Percentiles rank a stretch among this genome's conserved stretches.
Conservation (phyloP, 164 flowering plant species). For the Tetrastigma voinierianum region DNA sequence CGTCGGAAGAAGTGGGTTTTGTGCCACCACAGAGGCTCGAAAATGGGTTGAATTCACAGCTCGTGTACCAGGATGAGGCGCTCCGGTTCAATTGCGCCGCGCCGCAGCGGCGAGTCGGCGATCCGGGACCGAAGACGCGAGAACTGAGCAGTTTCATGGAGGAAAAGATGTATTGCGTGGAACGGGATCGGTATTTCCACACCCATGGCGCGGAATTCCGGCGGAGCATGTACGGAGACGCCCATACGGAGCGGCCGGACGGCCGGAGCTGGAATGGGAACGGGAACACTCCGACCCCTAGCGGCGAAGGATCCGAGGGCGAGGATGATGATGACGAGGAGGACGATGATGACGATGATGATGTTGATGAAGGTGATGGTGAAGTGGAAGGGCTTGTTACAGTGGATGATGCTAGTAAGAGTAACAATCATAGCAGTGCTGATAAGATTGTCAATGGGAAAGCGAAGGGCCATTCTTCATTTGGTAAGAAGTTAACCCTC, state of each 20-base stretch:
- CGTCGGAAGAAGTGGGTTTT: slow-evolving; percentile 40
- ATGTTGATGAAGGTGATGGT: slow-evolving; percentile 41
- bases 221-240: slow-evolving; percentile 13
- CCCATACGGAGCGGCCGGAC: slow-evolving; percentile 8
- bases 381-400: slow-evolving; percentile 35
- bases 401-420: slow-evolving; percentile 20
- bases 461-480: slow-evolving; percentile 33
- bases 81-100: slow-evolving; percentile 28
- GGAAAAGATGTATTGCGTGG: slow-evolving; percentile 38
- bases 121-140: slow-evolving; percentile 50
- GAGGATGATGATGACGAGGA: slow-evolving; percentile 56
- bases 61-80: slow-evolving; percentile 56
- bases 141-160: slow-evolving; percentile 44
- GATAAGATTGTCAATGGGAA: slow-evolving; percentile 39
- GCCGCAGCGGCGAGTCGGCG: slow-evolving; percentile 27
- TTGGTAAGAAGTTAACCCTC: slow-evolving; percentile 30
- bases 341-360: slow-evolving; percentile 48
- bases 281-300: slow-evolving; percentile 19
- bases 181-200: slow-evolving; percentile 33
- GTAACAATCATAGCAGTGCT: slow-evolving; percentile 16
- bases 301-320: slow-evolving; percentile 46
- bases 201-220: slow-evolving; percentile 29
- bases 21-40: slow-evolving; percentile 35
- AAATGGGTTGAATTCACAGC: slow-evolving; percentile 44
- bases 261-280: slow-evolving; percentile 40